Percentiles rank a stretch among this genome's conserved stretches.
These are phyloP conservation scores for Diaporthe aspalathi DNA, from an alignment of 2,329 filamentous ascomycete genomes.

Conservation along the genomic window DNA sequence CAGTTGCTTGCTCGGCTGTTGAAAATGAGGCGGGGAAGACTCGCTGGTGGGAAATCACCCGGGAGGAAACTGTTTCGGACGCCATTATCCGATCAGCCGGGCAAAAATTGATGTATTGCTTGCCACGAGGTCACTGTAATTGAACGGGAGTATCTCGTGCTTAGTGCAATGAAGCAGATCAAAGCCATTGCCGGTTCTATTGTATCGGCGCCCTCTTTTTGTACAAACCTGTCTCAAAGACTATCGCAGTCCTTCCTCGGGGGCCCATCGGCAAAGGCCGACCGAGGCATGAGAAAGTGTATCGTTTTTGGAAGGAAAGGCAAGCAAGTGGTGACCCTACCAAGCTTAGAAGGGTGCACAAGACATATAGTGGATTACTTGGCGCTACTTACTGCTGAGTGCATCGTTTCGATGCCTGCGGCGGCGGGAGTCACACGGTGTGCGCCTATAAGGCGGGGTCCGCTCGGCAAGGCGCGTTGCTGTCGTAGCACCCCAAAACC, in stretches of 20 bases:
- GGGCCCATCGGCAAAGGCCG: too few relatives aligned
- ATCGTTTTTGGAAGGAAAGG: not conserved
- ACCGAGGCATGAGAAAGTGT: not conserved
- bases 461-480: not conserved
- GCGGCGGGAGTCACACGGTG: slow-evolving; percentile 17
- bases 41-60: slow-evolving; percentile 21
- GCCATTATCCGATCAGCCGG: not conserved
- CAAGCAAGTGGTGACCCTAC: too few relatives aligned
- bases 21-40: slow-evolving; percentile 27
- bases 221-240: not conserved
- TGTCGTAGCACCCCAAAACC: not conserved
- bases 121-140: not conserved
- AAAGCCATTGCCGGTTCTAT: not conserved
- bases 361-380: not conserved
- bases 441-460: not conserved
- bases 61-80: not conserved
- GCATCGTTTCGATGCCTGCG: too few relatives aligned
- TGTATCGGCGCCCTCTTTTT: not conserved
- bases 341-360: too few relatives aligned
- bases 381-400: too few relatives aligned
- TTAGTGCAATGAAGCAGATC: not conserved
- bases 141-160: not conserved
- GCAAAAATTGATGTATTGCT: not conserved
- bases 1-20: slow-evolving; percentile 11
- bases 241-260: not conserved